Evolutionary conservation across 129 eudicot species (phyloP).

Genomic region (Chrysanthemum makinoi): DNA sequence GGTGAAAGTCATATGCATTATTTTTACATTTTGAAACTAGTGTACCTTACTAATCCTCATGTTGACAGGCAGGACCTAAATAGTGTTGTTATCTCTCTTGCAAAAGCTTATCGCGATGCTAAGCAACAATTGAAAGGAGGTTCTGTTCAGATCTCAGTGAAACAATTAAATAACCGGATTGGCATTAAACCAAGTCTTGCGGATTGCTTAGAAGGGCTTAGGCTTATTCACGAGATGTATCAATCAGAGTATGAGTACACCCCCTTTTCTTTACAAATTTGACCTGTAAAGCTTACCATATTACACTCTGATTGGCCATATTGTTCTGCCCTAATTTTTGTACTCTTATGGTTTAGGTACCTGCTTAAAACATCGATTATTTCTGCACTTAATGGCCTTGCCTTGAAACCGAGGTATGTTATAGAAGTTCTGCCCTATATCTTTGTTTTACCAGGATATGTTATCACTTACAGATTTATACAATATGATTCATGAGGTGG

Average conservation of each 20-base stretch:
- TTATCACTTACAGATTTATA: not conserved
- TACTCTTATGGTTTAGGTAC: conserved; percentile 41
- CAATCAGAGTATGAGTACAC: conserved; percentile 64
- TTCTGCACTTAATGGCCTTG: conserved; percentile 39
- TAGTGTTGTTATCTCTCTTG: conserved; percentile 45
- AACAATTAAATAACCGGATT: conserved; percentile 61
- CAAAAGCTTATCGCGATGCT: conserved; percentile 68
- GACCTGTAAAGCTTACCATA: not conserved
- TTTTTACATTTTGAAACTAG: not conserved
- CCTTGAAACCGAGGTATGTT: conserved; percentile 36
- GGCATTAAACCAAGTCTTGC: conserved; percentile 76
- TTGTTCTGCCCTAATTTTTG: not conserved
- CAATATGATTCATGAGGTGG: not conserved
- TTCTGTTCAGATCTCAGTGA: conserved; percentile 40
- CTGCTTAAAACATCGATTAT: conserved; percentile 54
- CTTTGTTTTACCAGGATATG: not conserved
- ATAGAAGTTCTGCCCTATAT: not conserved
- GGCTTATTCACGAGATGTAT: conserved; percentile 80
- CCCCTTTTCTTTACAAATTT: not conserved
- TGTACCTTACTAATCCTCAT: conserved; percentile 14
- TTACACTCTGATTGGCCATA: not conserved
- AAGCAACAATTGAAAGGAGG: conserved; percentile 71
- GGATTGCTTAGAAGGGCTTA: conserved; percentile 79
- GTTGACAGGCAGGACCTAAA: conserved; percentile 64
- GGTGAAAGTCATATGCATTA: not conserved